Conservation (phyloP, 225 moss, liverwort and hornwort genomes). For the Straminergon stramineum region DNA sequence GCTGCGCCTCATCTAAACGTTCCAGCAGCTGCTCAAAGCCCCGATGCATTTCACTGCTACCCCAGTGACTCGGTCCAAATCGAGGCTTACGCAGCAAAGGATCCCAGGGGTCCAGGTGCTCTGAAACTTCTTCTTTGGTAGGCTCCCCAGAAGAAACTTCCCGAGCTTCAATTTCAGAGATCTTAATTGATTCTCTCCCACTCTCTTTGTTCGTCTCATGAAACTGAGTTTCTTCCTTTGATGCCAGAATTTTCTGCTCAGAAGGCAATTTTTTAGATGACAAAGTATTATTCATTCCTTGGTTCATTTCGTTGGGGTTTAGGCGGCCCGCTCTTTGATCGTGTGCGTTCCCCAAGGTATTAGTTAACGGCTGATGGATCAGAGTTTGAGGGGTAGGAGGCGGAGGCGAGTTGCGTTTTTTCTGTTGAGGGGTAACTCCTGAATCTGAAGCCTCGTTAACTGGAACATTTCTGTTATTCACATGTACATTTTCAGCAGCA, state of each 20-base stretch:
- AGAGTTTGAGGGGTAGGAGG: neutral
- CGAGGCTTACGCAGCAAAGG: slow-evolving; percentile 57
- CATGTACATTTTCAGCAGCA: slow-evolving; percentile 26
- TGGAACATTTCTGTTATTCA: slow-evolving; percentile 5
- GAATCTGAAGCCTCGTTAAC: slow-evolving; percentile 15
- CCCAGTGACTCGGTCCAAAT: slow-evolving; percentile 80
- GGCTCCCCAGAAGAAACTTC: slow-evolving; percentile 9
- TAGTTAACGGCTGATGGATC: neutral
- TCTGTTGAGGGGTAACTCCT: slow-evolving; percentile 16
- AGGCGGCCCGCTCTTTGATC: neutral
- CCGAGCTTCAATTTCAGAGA: neutral
- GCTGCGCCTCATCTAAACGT: slow-evolving; percentile 59
- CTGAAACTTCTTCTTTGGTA: neutral
- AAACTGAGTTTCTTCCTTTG: neutral
- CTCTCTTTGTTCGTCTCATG: slow-evolving; percentile 10
- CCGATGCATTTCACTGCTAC: slow-evolving; percentile 74
- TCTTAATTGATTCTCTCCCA: neutral
- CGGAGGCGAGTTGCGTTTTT: slow-evolving; percentile 14
- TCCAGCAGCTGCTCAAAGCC: slow-evolving; percentile 73
- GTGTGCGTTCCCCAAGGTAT: neutral
- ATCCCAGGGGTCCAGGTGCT: slow-evolving; percentile 19
- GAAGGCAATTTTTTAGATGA: neutral
- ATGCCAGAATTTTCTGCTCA: neutral
- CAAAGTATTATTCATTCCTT: neutral
- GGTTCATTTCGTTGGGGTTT: slow-evolving; percentile 15